A percentile compares a stretch with the other conserved stretches of the same genome.
These are phyloP conservation scores for Pleomassaria siparia DNA, from an alignment of 2,329 filamentous ascomycete genomes.

Conservation along the genomic window DNA sequence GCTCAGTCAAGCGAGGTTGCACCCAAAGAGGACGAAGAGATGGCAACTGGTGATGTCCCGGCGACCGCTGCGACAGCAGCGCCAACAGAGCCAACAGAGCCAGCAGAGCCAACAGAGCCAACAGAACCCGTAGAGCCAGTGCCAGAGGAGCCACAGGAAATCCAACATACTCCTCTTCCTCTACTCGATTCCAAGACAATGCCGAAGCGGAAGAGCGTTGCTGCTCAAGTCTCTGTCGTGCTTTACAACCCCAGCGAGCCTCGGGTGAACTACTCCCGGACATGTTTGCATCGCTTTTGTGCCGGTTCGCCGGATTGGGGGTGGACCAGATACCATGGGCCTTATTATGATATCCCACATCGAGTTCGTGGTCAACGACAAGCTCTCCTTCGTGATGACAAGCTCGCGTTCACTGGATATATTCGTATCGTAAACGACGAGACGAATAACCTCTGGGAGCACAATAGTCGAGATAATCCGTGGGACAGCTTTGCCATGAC, in stretches of 20 bases:
- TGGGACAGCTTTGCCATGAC: constrained; percentile 62
- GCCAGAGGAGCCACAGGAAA: constrained; percentile 8
- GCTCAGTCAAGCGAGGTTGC: constrained; percentile 4
- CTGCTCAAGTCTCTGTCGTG: constrained; percentile 64
- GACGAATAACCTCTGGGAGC: constrained; percentile 63
- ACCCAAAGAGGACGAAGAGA: constrained; percentile 10
- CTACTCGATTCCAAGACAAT: constrained; percentile 34
- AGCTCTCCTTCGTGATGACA: constrained; percentile 62
- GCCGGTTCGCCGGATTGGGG: constrained; percentile 62
- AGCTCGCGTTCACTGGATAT: constrained; percentile 63
- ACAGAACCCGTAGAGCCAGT: not conserved
- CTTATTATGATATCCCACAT: constrained; percentile 59
- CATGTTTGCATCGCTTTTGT: constrained; percentile 62
- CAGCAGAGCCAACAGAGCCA: not conserved
- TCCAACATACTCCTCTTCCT: constrained; percentile 41
- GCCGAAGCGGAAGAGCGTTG: constrained; percentile 47
- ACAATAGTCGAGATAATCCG: constrained; percentile 54
- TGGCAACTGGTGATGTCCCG: constrained; percentile 9
- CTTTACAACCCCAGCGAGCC: constrained; percentile 66
- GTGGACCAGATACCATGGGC: constrained; percentile 63
- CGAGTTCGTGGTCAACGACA: constrained; percentile 61
- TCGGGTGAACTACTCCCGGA: constrained; percentile 58
- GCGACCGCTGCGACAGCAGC: constrained; percentile 3
- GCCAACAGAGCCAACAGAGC: not conserved
- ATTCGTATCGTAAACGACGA: constrained; percentile 63